Evolutionary conservation across 1,284 basidiomycete genomes (phyloP), one percentile per base, ranked within the genome.

Genomic region (Boletus semigastroideus): DNA sequence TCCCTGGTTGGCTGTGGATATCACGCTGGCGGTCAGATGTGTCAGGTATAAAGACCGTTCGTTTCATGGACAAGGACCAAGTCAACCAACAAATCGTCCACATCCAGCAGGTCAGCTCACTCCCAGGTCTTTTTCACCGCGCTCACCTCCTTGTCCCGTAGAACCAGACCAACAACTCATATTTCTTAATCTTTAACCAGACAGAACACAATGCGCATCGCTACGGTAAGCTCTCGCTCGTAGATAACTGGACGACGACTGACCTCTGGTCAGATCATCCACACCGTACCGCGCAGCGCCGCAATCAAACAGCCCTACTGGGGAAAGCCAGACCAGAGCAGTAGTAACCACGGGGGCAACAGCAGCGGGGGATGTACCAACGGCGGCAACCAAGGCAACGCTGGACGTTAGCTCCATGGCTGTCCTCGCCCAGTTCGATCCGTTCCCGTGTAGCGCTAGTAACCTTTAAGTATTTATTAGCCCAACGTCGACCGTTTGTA

Each of bases 241-340:
- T 7, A 14, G 22, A 9, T 19, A 10, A 5, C 10, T 42, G 17
- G 4, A 16, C 25, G 20, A 42, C 8, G 19, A 42, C 38, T 59
- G 42, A 67, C 43, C 20, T 13, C 1, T 17, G 1, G 8, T 25
- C 27, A 63, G 64, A n/a, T 52, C 37, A 28, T 3, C 6, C 19
- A 36, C 19, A 16, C 36, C 17, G 19, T 41, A 10, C 30, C 52
- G 20, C 5, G 8, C 38, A 52, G 34, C 8, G 22, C 30, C 10
- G 37, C 49, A 3, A 46, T 52, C 42, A 67, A 60, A 22, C 51
- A 49, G 8, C 54, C 53, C 10, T 64, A 54, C 13, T 48, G 53
- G 43, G 62, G 54, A 0, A 61, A 44, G 14, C 0, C 1, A 0
- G 16, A 25, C 25, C n/a, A 19, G 19, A 33, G 4, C 25, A 3